Percentiles rank a stretch among this genome's conserved stretches.
Evolutionary conservation across 2,329 filamentous ascomycete genomes (phyloP).

Genomic region (Zarea fungicola): DNA sequence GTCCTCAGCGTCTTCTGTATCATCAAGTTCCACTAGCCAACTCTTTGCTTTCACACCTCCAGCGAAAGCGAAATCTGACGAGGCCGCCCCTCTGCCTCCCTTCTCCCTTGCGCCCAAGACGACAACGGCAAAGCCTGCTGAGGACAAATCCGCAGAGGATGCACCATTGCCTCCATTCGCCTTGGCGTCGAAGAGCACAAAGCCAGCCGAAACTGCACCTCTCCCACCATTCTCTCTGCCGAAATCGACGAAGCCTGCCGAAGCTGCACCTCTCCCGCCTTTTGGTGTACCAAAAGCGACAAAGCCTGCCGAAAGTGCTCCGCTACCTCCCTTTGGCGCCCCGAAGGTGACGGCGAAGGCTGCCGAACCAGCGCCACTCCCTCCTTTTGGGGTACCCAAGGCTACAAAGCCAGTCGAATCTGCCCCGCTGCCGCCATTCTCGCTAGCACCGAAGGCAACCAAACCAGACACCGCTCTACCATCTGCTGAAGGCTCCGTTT

Average conservation of each 20-base stretch:
- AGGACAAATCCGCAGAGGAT: constrained; percentile 20
- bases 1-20: constrained; percentile 41
- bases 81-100: constrained; percentile 16
- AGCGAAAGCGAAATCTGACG: constrained; percentile 17
- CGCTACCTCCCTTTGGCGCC: constrained; percentile 30
- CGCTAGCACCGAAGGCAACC: constrained; percentile 17
- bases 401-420: constrained; percentile 26
- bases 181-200: constrained; percentile 20
- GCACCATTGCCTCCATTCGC: constrained; percentile 15
- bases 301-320: constrained; percentile 19
- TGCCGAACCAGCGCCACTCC: constrained; percentile 23
- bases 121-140: constrained; percentile 2
- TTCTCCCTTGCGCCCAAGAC: not conserved
- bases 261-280: constrained; percentile 14
- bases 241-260: constrained; percentile 18
- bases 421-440: constrained; percentile 37
- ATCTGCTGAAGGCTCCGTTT: constrained; percentile 1
- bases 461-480: not conserved
- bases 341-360: constrained; percentile 21
- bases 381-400: constrained; percentile 28
- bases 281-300: not conserved
- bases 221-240: constrained; percentile 30
- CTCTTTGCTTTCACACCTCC: constrained; percentile 25
- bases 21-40: constrained; percentile 25
- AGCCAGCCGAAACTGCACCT: constrained; percentile 16